Conservation (phyloP, 179 eudicot genomes). For the Patellifolia procumbens region DNA sequence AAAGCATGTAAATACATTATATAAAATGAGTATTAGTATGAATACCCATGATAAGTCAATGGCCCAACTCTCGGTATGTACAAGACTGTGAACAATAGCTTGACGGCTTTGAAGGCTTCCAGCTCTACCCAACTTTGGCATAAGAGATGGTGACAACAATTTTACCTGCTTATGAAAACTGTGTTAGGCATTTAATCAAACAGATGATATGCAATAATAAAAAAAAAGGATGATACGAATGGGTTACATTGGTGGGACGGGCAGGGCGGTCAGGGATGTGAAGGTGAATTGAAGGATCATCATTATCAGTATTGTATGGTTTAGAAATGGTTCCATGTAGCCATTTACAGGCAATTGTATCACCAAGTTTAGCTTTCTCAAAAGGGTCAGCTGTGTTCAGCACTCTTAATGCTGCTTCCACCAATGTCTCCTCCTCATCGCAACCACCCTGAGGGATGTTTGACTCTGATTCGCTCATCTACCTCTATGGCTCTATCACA, state of each 20-base stretch:
- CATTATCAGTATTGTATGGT: no score
- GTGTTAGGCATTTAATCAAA: no score
- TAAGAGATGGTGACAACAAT: slow-evolving; percentile 71
- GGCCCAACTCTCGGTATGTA: slow-evolving; percentile 95
- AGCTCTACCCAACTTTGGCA: slow-evolving; percentile 94
- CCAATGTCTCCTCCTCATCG: slow-evolving; percentile 37
- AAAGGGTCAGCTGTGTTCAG: slow-evolving; percentile 71
- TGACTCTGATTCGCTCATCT: slow-evolving; percentile 19
- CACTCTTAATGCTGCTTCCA: slow-evolving; percentile 69
- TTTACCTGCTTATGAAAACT: slow-evolving; percentile 78
- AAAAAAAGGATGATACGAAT: no score
- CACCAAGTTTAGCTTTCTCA: slow-evolving; percentile 72
- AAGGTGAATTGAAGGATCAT: slow-evolving; percentile 47
- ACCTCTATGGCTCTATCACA: no score
- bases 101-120: slow-evolving; percentile 94
- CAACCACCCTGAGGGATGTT: background rate
- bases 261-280: no score
- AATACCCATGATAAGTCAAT: slow-evolving; percentile 96
- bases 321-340: slow-evolving; percentile 52
- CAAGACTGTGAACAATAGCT: slow-evolving; percentile 90
- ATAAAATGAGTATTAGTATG: no score
- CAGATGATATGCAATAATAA: no score
- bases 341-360: slow-evolving; percentile 68
- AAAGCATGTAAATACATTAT: no score
- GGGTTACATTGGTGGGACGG: no score